Base-by-base conservation (phyloP, 2,329 filamentous ascomycete species). In the Cladosporium sp. region DNA sequence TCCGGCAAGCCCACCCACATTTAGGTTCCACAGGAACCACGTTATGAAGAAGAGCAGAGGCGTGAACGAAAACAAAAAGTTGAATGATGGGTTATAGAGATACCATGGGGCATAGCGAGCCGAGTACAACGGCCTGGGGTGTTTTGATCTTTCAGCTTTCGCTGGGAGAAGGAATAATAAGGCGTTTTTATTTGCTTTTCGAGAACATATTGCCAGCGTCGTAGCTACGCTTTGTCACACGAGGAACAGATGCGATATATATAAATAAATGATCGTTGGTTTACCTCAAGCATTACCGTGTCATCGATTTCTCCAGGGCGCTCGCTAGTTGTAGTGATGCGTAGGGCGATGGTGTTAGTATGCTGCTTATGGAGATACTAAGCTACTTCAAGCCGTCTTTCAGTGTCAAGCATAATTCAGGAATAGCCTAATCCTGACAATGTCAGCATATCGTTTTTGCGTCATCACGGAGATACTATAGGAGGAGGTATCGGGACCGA, bases 1-100 rank as follows among this genome's bases (percentile, higher is more conserved):
- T 35, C 60, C 49, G 60, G 60, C 50, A 44, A 63, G 35, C 60
- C 60, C 50, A 55, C 60, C 16, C 60, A 63, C 56, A 31, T 57
- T 10, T 33, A 57, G 53, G 29, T 21, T 57, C n/a, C 26, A 31
- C 44, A 5, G 2, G 5, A 10, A 14, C 14, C 23, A 23, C 23
- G 28, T 29, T 11, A 58, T 11, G 35, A 58, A 44, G 56, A 44
- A 58, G 56, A 58, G 33, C 21, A 28, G 18, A 40, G 12, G 33
- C 37, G 23, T 40, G 56, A 40, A 37, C 23, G n/a, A 28, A 8
- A 44, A 12, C 53, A 40, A 58, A 58, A 37, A 23, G 37, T 35
- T 21, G 56, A 53, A 44, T 58, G 56, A 58, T 58, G 35, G 56
- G 35, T 58, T 58, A 44, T 21, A 58, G 56, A 58, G 56, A 58